These are phyloP conservation scores for Corylus avellana DNA, from an alignment of 306 rosid genomes.

Conservation along the genomic window DNA sequence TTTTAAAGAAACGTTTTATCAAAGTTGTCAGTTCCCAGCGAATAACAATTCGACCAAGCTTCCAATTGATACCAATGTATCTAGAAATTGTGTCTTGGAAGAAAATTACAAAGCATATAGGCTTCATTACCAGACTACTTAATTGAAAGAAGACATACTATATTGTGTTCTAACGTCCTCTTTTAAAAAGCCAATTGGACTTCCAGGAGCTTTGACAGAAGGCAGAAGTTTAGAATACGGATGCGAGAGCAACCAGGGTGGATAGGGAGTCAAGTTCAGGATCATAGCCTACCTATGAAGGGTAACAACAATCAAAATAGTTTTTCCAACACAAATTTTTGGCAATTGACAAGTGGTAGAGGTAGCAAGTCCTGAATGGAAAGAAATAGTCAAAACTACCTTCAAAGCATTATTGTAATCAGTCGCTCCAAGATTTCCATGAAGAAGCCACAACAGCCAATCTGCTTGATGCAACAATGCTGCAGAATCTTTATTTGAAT, in stretches of 20 bases:
- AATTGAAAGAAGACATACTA: conserved; percentile 42
- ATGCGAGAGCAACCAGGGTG: conserved; percentile 77
- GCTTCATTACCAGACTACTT: background rate
- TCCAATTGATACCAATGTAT: background rate
- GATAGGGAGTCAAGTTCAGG: conserved; percentile 81
- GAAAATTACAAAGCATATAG: background rate
- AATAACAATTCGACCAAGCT: background rate
- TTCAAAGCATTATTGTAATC: conserved; percentile 91
- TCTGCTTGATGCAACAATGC: conserved; percentile 90
- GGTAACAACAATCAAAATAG: conserved; percentile 8
- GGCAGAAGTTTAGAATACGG: conserved; percentile 78
- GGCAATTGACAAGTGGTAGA: background rate
- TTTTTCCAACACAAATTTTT: background rate
- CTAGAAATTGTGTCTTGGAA: background rate
- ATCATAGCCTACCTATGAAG: conserved; percentile 89
- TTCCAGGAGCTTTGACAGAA: conserved; percentile 79
- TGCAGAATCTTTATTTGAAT: conserved; percentile 50
- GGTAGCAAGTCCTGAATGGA: conserved; percentile 6
- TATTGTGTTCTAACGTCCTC: conserved; percentile 53
- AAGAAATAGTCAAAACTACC: conserved; percentile 37
- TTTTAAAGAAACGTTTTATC: background rate
- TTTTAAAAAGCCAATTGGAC: conserved; percentile 65
- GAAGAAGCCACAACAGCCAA: conserved; percentile 95
- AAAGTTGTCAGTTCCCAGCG: background rate
- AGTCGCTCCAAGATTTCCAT: conserved; percentile 82